Evolutionary conservation across 2,329 filamentous ascomycete genomes (phyloP).

Genomic region (Ascosphaera aggregata): DNA sequence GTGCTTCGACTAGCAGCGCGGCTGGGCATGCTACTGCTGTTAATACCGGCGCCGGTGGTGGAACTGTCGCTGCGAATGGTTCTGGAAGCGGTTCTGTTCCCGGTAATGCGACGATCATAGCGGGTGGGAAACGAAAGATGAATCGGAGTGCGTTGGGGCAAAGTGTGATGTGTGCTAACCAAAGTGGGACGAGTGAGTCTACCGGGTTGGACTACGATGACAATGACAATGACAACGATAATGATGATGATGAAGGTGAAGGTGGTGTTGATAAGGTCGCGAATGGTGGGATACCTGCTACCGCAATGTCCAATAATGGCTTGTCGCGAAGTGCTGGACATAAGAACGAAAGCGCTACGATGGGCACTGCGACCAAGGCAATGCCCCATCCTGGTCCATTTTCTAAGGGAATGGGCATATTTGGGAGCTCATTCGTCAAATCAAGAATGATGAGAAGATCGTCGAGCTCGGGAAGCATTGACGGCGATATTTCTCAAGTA

Average conservation of each 20-base stretch:
- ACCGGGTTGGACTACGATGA: neutral
- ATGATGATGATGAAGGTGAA: neutral
- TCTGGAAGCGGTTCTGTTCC: neutral
- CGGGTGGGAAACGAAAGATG: neutral
- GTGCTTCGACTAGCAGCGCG: neutral
- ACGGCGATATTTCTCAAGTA: conserved; percentile 42
- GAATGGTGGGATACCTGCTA: too few relatives aligned
- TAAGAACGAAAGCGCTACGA: neutral
- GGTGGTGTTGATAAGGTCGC: too few relatives aligned
- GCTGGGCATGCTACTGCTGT: neutral
- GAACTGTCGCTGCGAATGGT: neutral
- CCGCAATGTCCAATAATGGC: too few relatives aligned
- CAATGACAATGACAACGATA: neutral
- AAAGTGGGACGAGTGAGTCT: neutral
- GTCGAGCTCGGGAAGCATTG: conserved; percentile 52
- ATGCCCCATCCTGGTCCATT: conserved; percentile 36
- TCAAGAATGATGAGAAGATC: conserved; percentile 23
- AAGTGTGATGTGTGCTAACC: neutral
- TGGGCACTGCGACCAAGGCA: neutral
- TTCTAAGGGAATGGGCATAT: conserved; percentile 37
- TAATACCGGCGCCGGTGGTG: neutral
- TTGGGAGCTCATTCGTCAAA: conserved; percentile 30
- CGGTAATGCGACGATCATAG: neutral
- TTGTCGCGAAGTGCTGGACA: too few relatives aligned
- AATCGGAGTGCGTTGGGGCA: neutral